Conservation (phyloP, 768 basidiomycete genomes). For the Austroboletus eburneus region DNA sequence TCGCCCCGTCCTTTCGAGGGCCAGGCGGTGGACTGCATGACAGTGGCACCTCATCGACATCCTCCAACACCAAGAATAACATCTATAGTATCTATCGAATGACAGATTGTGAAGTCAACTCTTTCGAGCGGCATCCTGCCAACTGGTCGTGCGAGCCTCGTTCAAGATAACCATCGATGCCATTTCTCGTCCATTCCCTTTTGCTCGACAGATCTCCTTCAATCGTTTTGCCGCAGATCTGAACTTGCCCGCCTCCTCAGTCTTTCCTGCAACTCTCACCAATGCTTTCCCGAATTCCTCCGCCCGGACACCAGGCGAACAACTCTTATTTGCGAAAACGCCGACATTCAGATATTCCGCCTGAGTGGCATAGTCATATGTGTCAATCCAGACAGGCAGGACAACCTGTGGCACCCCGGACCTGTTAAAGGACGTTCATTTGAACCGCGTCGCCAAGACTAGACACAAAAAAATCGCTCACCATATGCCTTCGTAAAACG, state of each 20-base stretch:
- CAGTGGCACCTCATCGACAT: too few species aligned
- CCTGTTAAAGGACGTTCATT: background rate
- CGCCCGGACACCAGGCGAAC: background rate
- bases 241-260: background rate
- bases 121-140: too few species aligned
- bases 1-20: too few species aligned
- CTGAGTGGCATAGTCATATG: background rate
- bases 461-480: background rate
- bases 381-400: background rate
- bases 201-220: background rate
- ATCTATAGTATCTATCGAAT: too few species aligned
- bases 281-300: background rate
- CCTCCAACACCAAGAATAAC: too few species aligned
- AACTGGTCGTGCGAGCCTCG: background rate
- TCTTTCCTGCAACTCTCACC: background rate
- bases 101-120: too few species aligned
- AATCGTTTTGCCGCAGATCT: background rate
- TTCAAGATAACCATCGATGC: background rate
- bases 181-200: slow-evolving; percentile 4
- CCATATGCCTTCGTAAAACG: background rate
- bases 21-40: too few species aligned
- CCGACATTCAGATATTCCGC: background rate
- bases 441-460: background rate
- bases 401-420: background rate
- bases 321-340: background rate